Evolutionary conservation across 2,329 filamentous ascomycete species (phyloP).

Genomic region (Xylaria sp.): DNA sequence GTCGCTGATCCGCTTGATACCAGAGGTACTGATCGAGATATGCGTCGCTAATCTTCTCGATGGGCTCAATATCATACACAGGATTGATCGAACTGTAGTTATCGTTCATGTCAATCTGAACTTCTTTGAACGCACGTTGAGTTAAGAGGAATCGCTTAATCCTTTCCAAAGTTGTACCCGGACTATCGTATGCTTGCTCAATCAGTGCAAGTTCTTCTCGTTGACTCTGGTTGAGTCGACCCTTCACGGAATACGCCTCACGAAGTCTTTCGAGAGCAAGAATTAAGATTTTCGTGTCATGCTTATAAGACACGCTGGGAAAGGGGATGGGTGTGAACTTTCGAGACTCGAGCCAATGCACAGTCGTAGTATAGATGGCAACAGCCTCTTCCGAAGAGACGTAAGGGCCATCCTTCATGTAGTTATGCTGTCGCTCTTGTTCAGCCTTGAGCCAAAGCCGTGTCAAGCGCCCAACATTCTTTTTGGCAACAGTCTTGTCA

Average conservation of each 20-base stretch:
- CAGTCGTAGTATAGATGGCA: slow-evolving; percentile 97
- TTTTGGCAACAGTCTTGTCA: slow-evolving; percentile 99
- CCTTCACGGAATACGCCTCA: slow-evolving; percentile 98
- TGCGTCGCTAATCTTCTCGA: slow-evolving; percentile 99
- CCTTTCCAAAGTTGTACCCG: slow-evolving; percentile 91
- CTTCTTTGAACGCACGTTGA: slow-evolving; percentile 98
- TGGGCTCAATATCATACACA: slow-evolving; percentile 98
- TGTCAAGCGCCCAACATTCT: slow-evolving; percentile 94
- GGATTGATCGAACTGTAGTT: slow-evolving; percentile 99
- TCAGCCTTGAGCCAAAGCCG: slow-evolving; percentile 97
- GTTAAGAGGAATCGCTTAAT: slow-evolving; percentile 98
- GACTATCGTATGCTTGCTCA: slow-evolving; percentile 97
- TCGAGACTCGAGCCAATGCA: slow-evolving; percentile 97
- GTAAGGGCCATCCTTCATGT: slow-evolving; percentile 98
- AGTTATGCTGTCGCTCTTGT: slow-evolving; percentile 98
- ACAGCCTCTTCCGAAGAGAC: slow-evolving; percentile 98
- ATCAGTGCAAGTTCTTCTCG: slow-evolving; percentile 96
- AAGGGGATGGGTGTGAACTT: slow-evolving; percentile 99
- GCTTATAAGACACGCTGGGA: slow-evolving; percentile 98
- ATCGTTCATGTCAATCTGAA: slow-evolving; percentile 99
- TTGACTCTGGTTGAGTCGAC: slow-evolving; percentile 94
- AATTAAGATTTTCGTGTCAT: slow-evolving; percentile 98
- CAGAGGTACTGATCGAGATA: slow-evolving; percentile 98
- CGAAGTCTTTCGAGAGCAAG: slow-evolving; percentile 90
- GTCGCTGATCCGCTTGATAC: slow-evolving; percentile 98